Percentiles rank a stretch among this genome's conserved stretches.
Evolutionary conservation across 108 stramenopile species (phyloP).

Genomic region (Chaetoceros muelleri): DNA sequence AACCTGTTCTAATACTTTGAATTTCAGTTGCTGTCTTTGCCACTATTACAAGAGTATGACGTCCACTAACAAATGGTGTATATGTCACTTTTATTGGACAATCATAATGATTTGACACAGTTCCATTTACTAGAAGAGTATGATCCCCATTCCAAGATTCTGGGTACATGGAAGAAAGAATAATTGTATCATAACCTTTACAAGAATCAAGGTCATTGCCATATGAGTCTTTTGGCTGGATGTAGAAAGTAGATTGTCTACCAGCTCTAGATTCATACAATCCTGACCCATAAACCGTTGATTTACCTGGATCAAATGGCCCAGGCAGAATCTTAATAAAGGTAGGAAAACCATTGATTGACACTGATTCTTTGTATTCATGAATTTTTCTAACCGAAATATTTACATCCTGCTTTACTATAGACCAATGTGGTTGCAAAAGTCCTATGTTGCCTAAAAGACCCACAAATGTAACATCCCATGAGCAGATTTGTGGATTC

Average conservation of each 20-base stretch:
- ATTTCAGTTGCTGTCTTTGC: constrained; percentile 24
- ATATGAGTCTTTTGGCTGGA: constrained; percentile 59
- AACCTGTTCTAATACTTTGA: constrained; percentile 36
- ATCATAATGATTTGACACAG: constrained; percentile 18
- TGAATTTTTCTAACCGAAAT: constrained; percentile 19
- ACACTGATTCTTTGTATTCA: constrained; percentile 15
- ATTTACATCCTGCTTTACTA: constrained; percentile 28
- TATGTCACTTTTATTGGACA: constrained; percentile 44
- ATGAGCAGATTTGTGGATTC: constrained; percentile 26
- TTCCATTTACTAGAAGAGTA: constrained; percentile 18
- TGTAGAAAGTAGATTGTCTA: constrained; percentile 27
- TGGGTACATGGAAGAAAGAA: too few relatives aligned
- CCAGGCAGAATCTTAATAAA: constrained; percentile 32
- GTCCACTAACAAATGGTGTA: constrained; percentile 32
- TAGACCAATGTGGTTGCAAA: constrained; percentile 5
- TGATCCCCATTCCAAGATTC: too few relatives aligned
- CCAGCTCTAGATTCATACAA: constrained; percentile 46
- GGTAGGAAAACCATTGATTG: constrained; percentile 50
- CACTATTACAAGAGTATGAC: constrained; percentile 47
- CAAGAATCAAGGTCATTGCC: constrained; percentile 51
- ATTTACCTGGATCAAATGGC: constrained; percentile 23
- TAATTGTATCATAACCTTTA: too few relatives aligned
- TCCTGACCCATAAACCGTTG: constrained; percentile 52
- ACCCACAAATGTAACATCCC: constrained; percentile 37
- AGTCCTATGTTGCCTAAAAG: constrained; percentile 16